A percentile compares a stretch with the other conserved stretches of the same genome.
These are phyloP conservation scores for Licmophora abbreviata DNA, from an alignment of 108 stramenopile species.

Conservation along the genomic window DNA sequence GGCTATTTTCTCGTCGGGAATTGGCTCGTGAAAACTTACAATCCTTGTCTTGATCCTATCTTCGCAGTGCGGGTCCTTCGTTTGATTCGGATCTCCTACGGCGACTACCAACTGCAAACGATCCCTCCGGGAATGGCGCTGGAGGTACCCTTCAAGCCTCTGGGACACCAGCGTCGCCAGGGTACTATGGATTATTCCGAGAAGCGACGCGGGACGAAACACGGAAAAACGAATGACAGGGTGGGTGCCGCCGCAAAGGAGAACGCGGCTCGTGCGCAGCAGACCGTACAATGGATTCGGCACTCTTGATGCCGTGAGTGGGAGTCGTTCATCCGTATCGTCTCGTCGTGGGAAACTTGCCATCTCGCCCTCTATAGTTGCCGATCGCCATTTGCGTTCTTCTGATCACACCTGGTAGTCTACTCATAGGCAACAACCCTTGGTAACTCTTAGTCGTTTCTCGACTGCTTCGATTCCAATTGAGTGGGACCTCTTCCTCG, in stretches of 20 bases:
- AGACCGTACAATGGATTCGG: not conserved
- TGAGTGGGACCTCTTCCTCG: too few relatives aligned
- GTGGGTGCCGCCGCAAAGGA: not conserved
- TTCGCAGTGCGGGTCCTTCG: constrained; percentile 54
- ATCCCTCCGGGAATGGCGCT: constrained; percentile 72
- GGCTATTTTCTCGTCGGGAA: not conserved
- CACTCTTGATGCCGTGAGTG: too few relatives aligned
- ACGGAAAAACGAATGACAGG: not conserved
- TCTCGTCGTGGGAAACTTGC: too few relatives aligned
- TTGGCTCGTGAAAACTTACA: not conserved
- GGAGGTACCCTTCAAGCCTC: constrained; percentile 43
- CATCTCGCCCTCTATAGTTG: too few relatives aligned
- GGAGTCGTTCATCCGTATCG: too few relatives aligned
- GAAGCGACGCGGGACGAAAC: too few relatives aligned
- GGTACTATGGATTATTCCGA: constrained; percentile 28
- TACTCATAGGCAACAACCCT: too few relatives aligned
- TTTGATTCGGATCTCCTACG: constrained; percentile 62
- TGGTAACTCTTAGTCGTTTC: too few relatives aligned
- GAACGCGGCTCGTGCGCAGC: not conserved
- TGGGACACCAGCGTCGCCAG: constrained; percentile 38
- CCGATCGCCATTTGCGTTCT: too few relatives aligned
- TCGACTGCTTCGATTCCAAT: too few relatives aligned
- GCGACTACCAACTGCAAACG: constrained; percentile 71
- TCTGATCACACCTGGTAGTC: too few relatives aligned
- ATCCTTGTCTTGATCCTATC: not conserved